Base-by-base conservation (phyloP, 352 stramenopile species). In the Globisporangium carolinianum region DNA sequence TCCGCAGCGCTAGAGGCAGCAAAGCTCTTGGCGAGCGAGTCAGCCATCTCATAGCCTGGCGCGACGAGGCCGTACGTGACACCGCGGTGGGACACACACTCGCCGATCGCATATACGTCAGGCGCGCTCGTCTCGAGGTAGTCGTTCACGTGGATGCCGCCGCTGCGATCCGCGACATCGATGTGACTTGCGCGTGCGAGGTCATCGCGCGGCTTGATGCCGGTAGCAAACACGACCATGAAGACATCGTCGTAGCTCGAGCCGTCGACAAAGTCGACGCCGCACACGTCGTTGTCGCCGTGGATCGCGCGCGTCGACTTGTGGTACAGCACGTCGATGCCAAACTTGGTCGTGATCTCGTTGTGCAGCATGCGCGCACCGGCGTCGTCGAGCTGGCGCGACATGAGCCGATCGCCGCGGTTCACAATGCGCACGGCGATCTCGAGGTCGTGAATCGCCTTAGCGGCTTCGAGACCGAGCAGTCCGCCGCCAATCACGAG, bases 51-150 rank as follows among this genome's bases (percentile, higher is more conserved):
- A 69, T 97, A 97, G 17, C 91, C 87, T 1, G 91, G 91, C 39
- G 88, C 89, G 37, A 98, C 91, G 5, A 98, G 71, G n/a, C 91
- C 91, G 64, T 98, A 98, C 60, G 92, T 97, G 52, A 92, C 89
- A 55, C 91, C 89, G 39, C 87, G 86, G 68, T 98, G 87, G 1
- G 93, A 76, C 45, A 92, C 86, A 51, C 91, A 92, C 67, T 98
- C 91, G 32, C 91, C 91, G 53, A 97, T 84, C 7, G 89, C 91
- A 66, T 95, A 97, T 35, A 97, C 79, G 45, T 69, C 72, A 7
- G 78, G 61, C 9, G 70, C 75, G 43, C 72, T 90, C 47, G 89
- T 97, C 51, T 79, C 72, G 47, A 97, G 72, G 50, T 82, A 73
- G 65, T 97, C 86, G 66, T 97, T 86, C 35, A 98, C 90, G 11